Evolutionary conservation across 2,329 filamentous ascomycete genomes (phyloP).

Genomic region (Orbilia javanica): DNA sequence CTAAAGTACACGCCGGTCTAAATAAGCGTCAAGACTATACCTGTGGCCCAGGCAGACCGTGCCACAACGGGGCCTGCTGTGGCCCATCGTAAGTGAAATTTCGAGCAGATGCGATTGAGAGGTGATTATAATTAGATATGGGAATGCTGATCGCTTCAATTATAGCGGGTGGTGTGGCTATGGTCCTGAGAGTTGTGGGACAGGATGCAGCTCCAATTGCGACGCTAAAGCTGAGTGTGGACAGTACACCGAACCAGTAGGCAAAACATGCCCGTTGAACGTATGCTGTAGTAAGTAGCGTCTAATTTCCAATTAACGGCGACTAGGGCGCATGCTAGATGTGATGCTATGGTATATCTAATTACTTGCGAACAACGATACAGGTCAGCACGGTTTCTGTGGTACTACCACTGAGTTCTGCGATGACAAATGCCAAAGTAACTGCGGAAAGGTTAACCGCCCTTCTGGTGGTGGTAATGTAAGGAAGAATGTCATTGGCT

Average conservation of each 20-base stretch:
- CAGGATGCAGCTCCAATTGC: slow-evolving; percentile 45
- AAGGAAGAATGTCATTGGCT: slow-evolving; percentile 61
- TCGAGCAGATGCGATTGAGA: slow-evolving; percentile 7
- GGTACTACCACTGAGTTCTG: slow-evolving; percentile 59
- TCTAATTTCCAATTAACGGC: background rate
- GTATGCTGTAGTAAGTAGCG: slow-evolving; percentile 48
- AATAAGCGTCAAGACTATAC: slow-evolving; percentile 47
- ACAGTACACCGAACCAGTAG: slow-evolving; percentile 37
- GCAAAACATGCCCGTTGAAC: slow-evolving; percentile 52
- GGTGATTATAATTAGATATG: background rate
- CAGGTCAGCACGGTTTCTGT: slow-evolving; percentile 57
- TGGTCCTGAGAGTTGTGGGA: slow-evolving; percentile 25
- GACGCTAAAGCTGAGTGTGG: slow-evolving; percentile 53
- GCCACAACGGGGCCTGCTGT: slow-evolving; percentile 61
- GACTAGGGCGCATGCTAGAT: too few species aligned
- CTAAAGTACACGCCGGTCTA: slow-evolving; percentile 44
- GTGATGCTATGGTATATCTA: slow-evolving; percentile 16
- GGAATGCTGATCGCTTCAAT: slow-evolving; percentile 18
- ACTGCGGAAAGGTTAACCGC: slow-evolving; percentile 35
- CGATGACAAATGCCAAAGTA: slow-evolving; percentile 41
- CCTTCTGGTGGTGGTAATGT: slow-evolving; percentile 37
- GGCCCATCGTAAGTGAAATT: slow-evolving; percentile 46
- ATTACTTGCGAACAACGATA: background rate
- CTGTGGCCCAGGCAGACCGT: slow-evolving; percentile 41
- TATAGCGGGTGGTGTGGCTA: slow-evolving; percentile 34